Base-by-base conservation (phyloP, 306 rosid genomes). In the Acacia crassicarpa region DNA sequence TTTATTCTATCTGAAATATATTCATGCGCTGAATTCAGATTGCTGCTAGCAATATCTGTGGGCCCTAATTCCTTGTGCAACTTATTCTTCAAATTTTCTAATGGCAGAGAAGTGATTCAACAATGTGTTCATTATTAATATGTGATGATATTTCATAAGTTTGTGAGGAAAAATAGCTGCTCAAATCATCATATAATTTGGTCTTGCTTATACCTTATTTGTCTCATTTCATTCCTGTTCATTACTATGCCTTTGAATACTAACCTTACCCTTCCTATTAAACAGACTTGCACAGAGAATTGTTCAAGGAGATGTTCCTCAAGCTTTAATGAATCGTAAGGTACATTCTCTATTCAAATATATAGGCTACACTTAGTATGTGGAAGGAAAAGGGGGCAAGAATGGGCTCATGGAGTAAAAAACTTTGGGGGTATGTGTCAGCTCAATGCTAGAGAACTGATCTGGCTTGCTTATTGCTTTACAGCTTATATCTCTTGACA, bases 281-380 rank as follows among this genome's bases (percentile, higher is more conserved):
- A 83, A 91, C 93, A 95, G 99, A 84, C 96, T 95, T 62, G 99
- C 99, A 72, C 99, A 95, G 84, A 90, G 99, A 91, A 95, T 95
- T 76, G 97, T 95, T 78, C 96, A 95, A 84, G 98, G 93, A 85
- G 98, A 95, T 84, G 99, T 95, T 38, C 99, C 99, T 59, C 99
- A 95, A 87, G 98, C 99, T 78, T 86, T 93, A 81, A 95, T 93
- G 99, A 93, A 93, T 71, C 93, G 98, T 46, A 94, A 78, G 98
- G 99, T 95, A 80, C 78, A 89, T 89, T 44, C 53, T 80, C 80
- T 84, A 49, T 67, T 66, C 63, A 71, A 77, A 76, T 80, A 68
- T 40, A 48, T 66, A 53, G 74, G 76, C 71, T 65, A 63, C 32
- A 22, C 61, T 62, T 74, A 56, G 58, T 68, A 44, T 68, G 23